A percentile compares a stretch with the other conserved stretches of the same genome.
Evolutionary conservation across 2,329 filamentous ascomycete genomes (phyloP).

Genomic region (Pyrenochaeta sp.): DNA sequence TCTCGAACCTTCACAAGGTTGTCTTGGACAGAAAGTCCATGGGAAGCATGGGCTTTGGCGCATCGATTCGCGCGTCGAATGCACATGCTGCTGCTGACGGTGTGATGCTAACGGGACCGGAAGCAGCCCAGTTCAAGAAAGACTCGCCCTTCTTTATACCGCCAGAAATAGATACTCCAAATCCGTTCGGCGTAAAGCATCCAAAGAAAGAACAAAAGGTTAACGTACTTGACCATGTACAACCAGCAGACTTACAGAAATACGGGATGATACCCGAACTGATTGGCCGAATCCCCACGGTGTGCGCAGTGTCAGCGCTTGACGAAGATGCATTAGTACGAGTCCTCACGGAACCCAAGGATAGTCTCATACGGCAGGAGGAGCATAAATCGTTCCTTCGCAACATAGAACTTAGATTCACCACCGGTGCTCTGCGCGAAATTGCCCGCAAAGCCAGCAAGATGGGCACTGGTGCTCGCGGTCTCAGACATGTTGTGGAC

Average conservation of each 20-base stretch:
- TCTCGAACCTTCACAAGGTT: constrained; percentile 88
- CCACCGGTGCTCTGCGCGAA: constrained; percentile 78
- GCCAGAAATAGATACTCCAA: constrained; percentile 33
- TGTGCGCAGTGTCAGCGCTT: constrained; percentile 82
- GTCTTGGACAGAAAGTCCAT: constrained; percentile 87
- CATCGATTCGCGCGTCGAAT: constrained; percentile 70
- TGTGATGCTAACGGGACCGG: constrained; percentile 66
- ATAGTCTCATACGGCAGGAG: constrained; percentile 88
- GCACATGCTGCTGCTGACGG: constrained; percentile 61
- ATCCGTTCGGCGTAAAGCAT: constrained; percentile 26
- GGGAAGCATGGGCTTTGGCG: constrained; percentile 89
- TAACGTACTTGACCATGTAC: constrained; percentile 73
- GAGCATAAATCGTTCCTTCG: constrained; percentile 85
- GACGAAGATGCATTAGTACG: constrained; percentile 73
- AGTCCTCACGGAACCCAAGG: constrained; percentile 90
- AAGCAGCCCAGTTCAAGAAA: constrained; percentile 63
- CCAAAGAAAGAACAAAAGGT: constrained; percentile 45
- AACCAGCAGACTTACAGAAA: constrained; percentile 77
- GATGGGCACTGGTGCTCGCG: constrained; percentile 74
- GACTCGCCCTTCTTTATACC: constrained; percentile 64
- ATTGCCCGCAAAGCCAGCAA: constrained; percentile 74
- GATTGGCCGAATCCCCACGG: constrained; percentile 93
- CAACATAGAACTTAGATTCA: constrained; percentile 79
- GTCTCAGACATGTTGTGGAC: constrained; percentile 57
- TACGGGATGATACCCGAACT: constrained; percentile 95